Base-by-base conservation (phyloP, 2,329 filamentous ascomycete genomes). In the Cercospora brassicicola region DNA sequence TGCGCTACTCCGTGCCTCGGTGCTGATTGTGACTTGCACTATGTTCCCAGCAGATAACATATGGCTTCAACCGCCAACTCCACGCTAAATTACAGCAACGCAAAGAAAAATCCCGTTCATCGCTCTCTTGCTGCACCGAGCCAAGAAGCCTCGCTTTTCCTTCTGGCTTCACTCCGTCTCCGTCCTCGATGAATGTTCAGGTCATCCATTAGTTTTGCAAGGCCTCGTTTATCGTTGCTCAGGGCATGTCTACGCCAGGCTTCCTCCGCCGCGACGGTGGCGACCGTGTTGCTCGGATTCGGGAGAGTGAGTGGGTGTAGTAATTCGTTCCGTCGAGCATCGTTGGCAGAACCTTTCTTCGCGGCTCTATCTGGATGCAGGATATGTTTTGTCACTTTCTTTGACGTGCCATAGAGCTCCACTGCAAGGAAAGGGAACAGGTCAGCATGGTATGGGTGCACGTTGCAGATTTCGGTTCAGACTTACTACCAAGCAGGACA, bases 351-450 rank as follows among this genome's bases (percentile, higher is more conserved):
- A 57, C 56, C 13, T 45, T 39, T 39, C 15, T 15, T 66, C 20
- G 48, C 36, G n/a, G 64, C 70, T 28, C 42, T 42, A 8, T 61
- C 57, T 28, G 64, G 70, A 23, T 84, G 85, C 59, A 84, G 80
- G 82, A 82, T 78, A 57, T 81, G 78, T 78, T 89, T 90, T 48
- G 90, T 83, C 75, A 89, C 89, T 65, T 83, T 83, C 55, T 88
- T 87, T n/a, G 89, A 89, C 74, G 88, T 88, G 59, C 89, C 82
- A 75, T 96, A 97, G 10, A 88, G 86, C 82, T 97, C 88, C 90
- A 94, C 53, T 57, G 30, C 26, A n/a, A n/a, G 26, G 23, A 23
- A 23, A 23, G 23, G 23, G 23, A 23, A 23, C 23, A 23, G 23
- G 23, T 23, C 23, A 23, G 23, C 23, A 23, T 23, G 23, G 23